A percentile compares a stretch with the other conserved stretches of the same genome.
Conservation (phyloP, 2,329 filamentous ascomycete genomes). For the Zymoseptoria pseudotritici region DNA sequence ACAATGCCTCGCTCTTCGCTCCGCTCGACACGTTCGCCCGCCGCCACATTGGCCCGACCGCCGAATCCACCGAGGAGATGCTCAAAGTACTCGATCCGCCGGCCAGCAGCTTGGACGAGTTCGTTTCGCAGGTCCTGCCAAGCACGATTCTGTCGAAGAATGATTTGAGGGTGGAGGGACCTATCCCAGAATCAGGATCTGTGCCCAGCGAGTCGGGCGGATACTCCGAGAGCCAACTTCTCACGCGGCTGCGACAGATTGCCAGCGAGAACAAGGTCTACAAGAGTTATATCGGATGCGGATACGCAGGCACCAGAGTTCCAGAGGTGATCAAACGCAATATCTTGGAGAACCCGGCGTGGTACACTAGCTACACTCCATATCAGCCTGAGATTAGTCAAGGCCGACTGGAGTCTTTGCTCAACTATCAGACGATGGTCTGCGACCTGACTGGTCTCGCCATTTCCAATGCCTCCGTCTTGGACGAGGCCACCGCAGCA, state of each 20-base stretch:
- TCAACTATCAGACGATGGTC: slow-evolving; percentile 94
- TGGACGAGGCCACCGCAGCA: slow-evolving; percentile 87
- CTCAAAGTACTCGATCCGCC: slow-evolving; percentile 70
- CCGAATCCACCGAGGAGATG: slow-evolving; percentile 66
- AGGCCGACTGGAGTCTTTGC: slow-evolving; percentile 78
- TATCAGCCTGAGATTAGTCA: slow-evolving; percentile 98
- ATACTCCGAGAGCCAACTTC: slow-evolving; percentile 54
- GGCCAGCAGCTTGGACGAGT: slow-evolving; percentile 66
- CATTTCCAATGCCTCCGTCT: slow-evolving; percentile 81
- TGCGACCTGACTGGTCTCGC: slow-evolving; percentile 79
- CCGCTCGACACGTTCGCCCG: slow-evolving; percentile 62
- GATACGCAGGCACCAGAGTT: slow-evolving; percentile 80
- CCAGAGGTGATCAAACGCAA: slow-evolving; percentile 90
- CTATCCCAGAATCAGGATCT: slow-evolving; percentile 36
- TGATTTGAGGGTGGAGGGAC: slow-evolving; percentile 51
- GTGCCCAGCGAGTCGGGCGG: slow-evolving; percentile 33
- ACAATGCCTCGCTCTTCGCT: slow-evolving; percentile 33
- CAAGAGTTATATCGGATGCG: slow-evolving; percentile 70
- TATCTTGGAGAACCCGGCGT: slow-evolving; percentile 83
- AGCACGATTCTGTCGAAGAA: slow-evolving; percentile 65
- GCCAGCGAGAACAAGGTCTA: slow-evolving; percentile 55
- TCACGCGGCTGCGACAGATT: slow-evolving; percentile 47
- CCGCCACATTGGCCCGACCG: slow-evolving; percentile 79
- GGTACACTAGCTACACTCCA: slow-evolving; percentile 97
- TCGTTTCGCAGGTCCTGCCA: slow-evolving; percentile 78